Evolutionary conservation across 495 filamentous ascomycete genomes (phyloP).

Genomic region (Cercophora sp.): DNA sequence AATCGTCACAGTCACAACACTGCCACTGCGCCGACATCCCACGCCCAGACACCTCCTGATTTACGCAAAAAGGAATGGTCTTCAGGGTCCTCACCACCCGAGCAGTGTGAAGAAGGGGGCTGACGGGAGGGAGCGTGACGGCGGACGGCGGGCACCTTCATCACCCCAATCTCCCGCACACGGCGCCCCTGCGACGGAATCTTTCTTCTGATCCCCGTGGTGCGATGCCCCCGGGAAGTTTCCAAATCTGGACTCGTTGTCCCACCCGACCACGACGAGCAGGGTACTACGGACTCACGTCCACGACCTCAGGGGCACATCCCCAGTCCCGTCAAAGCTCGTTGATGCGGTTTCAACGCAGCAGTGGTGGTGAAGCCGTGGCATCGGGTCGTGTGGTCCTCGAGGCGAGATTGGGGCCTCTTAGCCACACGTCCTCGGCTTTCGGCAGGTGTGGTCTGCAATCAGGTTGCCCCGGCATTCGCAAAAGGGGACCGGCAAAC

Average conservation of each 20-base stretch:
- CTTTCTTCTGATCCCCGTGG: slow-evolving; percentile 4
- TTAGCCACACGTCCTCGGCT: no score
- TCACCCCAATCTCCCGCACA: slow-evolving; percentile 4
- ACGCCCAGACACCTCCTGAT: slow-evolving; percentile 2
- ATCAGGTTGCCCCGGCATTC: no score
- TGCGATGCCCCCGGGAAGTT: slow-evolving; percentile 2
- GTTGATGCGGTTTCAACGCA: slow-evolving; percentile 10
- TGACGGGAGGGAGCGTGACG: slow-evolving; percentile 1
- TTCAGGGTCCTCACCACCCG: no score
- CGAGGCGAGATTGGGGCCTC: no score
- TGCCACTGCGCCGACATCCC: not conserved
- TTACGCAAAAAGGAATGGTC: slow-evolving; percentile 7
- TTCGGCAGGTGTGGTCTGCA: no score
- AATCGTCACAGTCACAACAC: not conserved
- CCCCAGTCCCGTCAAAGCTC: slow-evolving; percentile 15
- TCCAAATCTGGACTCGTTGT: slow-evolving; percentile 3
- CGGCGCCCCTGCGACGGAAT: slow-evolving; percentile 8
- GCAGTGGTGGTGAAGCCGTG: slow-evolving; percentile 11
- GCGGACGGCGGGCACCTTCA: not conserved
- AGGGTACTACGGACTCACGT: no score
- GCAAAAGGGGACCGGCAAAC: no score
- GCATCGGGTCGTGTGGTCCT: slow-evolving; percentile 16
- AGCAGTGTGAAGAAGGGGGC: slow-evolving; percentile 7
- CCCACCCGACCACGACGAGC: not conserved
- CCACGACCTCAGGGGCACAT: not conserved